phyloP scores from a whole-genome alignment of 345 rosid species.

The Rhizophora mangle region DNA sequence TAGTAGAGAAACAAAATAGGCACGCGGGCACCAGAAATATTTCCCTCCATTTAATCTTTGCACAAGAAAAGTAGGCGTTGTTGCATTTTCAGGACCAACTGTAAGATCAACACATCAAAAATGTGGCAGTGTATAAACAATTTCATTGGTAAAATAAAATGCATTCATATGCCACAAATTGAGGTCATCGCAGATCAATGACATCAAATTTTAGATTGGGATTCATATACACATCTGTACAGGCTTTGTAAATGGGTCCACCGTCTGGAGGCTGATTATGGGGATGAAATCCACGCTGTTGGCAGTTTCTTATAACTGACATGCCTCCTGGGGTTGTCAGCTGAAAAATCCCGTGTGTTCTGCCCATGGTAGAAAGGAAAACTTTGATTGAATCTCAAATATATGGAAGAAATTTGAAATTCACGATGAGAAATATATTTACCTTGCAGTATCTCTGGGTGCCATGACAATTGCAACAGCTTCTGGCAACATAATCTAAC shows the following conservation, averaged over 20 bases:
- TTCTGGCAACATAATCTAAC: conserved; percentile 94
- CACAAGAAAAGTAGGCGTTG: background rate
- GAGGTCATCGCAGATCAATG: conserved; percentile 75
- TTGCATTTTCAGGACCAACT: background rate
- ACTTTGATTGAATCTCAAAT: background rate
- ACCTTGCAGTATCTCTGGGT: conserved; percentile 77
- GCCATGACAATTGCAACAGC: conserved; percentile 99
- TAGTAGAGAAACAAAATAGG: background rate
- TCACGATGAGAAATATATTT: conserved; percentile 3
- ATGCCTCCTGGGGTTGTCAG: conserved; percentile 92
- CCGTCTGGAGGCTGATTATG: conserved; percentile 80
- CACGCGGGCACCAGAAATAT: background rate
- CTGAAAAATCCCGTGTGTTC: conserved; percentile 88
- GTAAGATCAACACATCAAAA: conserved; percentile 3
- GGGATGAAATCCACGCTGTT: conserved; percentile 82
- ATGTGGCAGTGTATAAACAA: conserved; percentile 15
- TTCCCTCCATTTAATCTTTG: background rate
- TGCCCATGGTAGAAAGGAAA: conserved; percentile 9
- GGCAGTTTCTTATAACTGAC: conserved; percentile 85
- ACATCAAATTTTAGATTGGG: conserved; percentile 72
- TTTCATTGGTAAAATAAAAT: conserved; percentile 8
- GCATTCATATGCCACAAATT: background rate
- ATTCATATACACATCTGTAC: conserved; percentile 88
- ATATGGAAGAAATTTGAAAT: background rate
- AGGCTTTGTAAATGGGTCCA: conserved; percentile 76